Base-by-base conservation (phyloP, 2,329 filamentous ascomycete species). In the Rhytidhysteron rufulum region DNA sequence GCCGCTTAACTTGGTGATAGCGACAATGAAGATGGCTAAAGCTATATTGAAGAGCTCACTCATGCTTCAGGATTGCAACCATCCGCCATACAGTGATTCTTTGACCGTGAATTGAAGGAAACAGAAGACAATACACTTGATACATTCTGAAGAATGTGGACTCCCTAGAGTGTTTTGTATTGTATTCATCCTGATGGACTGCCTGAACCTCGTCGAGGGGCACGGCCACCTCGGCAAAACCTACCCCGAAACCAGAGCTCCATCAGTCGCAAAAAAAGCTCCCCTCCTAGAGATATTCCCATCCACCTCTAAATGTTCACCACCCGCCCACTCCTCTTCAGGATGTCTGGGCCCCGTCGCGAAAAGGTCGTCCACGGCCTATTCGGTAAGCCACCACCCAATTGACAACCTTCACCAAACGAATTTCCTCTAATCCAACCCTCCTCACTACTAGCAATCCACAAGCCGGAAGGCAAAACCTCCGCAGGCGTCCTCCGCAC, bases 401-500 rank as follows among this genome's bases (percentile, higher is more conserved):
- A 47, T 45, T 42, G 24, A 37, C n/a, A n/a, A n/a, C 25, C 17
- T 24, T 34, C 15, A 18, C 16, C 50, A 62, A 58, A 37, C 40
- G 49, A 41, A 53, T 45, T 44, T 37, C 42, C 27, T 39, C 46
- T 43, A 43, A 50, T n/a, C 44, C 51, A 42, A 48, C 50, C 53
- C n/a, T n/a, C n/a, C n/a, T n/a, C n/a, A n/a, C n/a, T n/a, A n/a
- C n/a, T n/a, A 95, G 91, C 88, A 65, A 85, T 98, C 67, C 88
- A 95, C 71, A 98, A 98, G 70, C 93, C 93, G 20, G 75, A 83
- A 57, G 86, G 83, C 56, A 80, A 91, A 57, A 88, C 85, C 62
- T 97, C 91, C 24, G 90, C 90, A 37, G 88, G 95, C 65, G 85
- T 94, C 27, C 80, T 98, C 50, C 89, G 91, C 61, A 85, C 91